Conservation (phyloP, 1,284 basidiomycete genomes). For the Heterobasidion occidentale region DNA sequence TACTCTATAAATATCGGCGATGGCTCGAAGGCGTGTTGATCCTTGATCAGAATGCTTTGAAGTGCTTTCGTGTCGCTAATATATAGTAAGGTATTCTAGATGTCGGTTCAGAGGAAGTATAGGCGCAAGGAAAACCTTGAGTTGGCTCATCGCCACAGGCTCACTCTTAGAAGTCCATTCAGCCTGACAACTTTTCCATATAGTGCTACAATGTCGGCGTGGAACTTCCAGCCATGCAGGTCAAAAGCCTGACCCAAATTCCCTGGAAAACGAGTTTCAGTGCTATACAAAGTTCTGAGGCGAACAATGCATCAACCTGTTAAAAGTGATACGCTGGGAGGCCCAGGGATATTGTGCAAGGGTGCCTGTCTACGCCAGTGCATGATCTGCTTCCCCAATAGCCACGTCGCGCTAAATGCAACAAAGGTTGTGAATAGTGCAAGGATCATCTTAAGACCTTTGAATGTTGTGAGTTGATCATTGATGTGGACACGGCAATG, state of each 20-base stretch:
- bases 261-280: slow-evolving; percentile 1
- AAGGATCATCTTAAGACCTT: no score
- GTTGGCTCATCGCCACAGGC: neutral
- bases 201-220: slow-evolving; percentile 9
- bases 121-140: neutral
- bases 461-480: no score
- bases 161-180: slow-evolving; percentile 8
- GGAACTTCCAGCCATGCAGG: slow-evolving; percentile 11
- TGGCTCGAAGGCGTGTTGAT: slow-evolving; percentile 22
- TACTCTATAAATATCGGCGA: slow-evolving; percentile 13
- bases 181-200: slow-evolving; percentile 15
- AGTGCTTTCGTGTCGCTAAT: slow-evolving; percentile 19
- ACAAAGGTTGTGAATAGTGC: no score
- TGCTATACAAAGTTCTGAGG: no score
- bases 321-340: neutral
- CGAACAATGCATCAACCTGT: neutral
- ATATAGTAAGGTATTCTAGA: slow-evolving; percentile 12
- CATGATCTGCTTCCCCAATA: neutral
- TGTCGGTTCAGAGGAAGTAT: no score
- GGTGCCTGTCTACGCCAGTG: neutral
- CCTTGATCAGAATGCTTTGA: slow-evolving; percentile 23
- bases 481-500: no score
- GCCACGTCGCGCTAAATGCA: no score
- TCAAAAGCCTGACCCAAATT: slow-evolving; percentile 9
- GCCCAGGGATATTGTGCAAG: neutral